Base-by-base conservation (phyloP, 352 stramenopile genomes). In the Blastocystis sp. region DNA sequence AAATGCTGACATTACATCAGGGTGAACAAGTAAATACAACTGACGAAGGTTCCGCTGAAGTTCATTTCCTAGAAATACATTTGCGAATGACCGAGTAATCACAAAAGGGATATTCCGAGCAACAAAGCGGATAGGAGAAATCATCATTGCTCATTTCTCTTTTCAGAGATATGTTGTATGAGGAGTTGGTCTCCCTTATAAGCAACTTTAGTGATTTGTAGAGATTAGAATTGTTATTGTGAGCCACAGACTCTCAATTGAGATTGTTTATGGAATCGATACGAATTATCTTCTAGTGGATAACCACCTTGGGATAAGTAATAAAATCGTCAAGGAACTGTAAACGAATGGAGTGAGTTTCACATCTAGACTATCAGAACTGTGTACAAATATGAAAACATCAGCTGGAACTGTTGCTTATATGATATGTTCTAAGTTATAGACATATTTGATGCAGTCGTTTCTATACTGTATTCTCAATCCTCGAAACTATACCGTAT, bases 11-110 rank as follows among this genome's bases (percentile, higher is more conserved):
- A 83, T 63, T 12, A 83, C 71, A 65, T 83, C 71, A 3, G 71
- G 71, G 65, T 83, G 71, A n/a, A 83, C 71, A 7, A 83, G 46
- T 1, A 83, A 24, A 59, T 83, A 83, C 12, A 83, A 27, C 6
- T 43, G 71, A 24, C 58, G 56, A 32, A 83, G 71, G 66, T 83
- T 56, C 42, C 27, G 56, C 49, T 83, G 71, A 21, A 83, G 71
- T 42, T 83, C 71, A 43, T 83, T 66, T 43, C 71, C 71, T 2
- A 83, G 27, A 43, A 65, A 83, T 43, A 49, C 71, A 46, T 67
- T 83, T 4, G 71, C 39, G 29, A 83, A 51, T 14, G 11, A 29
- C n/a, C 71, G n/a, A 9, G 32, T 27, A 12, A 21, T 24, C 49
- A 27, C 39, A 2, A 80, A 12, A 12, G 14, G 12, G 12, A 63